Percentiles rank a stretch among this genome's conserved stretches.
These are phyloP conservation scores for Podospora comata DNA, from an alignment of 495 filamentous ascomycete genomes.

Conservation along the genomic window DNA sequence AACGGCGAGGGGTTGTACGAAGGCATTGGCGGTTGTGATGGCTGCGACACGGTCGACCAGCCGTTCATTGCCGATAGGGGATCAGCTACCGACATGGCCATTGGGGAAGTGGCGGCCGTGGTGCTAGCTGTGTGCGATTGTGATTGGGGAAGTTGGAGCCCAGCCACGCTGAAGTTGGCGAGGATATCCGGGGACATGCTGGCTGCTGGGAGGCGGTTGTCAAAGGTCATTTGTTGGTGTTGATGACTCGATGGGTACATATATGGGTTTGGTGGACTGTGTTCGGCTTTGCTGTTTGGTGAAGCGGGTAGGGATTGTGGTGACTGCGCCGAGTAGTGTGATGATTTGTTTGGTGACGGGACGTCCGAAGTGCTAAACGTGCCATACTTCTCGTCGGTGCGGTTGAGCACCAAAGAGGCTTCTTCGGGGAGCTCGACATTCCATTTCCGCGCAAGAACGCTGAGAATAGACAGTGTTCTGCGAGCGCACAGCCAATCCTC, in stretches of 20 bases:
- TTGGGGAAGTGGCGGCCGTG: conserved; percentile 19
- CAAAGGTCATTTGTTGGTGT: conserved; percentile 27
- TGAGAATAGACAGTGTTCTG: conserved; percentile 79
- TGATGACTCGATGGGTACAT: conserved; percentile 18
- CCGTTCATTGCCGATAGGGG: conserved; percentile 21
- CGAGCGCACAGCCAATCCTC: conserved; percentile 91
- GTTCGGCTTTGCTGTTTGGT: conserved; percentile 16
- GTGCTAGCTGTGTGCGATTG: conserved; percentile 19
- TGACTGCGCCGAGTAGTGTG: conserved; percentile 23
- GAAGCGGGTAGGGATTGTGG: conserved; percentile 29
- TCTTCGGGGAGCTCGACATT: conserved; percentile 82
- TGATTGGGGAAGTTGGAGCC: conserved; percentile 11
- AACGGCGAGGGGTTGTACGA: conserved; percentile 18
- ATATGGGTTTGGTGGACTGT: conserved; percentile 29
- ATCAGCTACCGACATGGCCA: conserved; percentile 27
- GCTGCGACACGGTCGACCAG: conserved; percentile 20
- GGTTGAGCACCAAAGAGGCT: conserved; percentile 66
- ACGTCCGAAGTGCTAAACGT: conserved; percentile 54
- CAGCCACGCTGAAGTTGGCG: conserved; percentile 16
- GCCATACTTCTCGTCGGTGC: conserved; percentile 56
- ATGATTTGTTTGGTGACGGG: conserved; percentile 45
- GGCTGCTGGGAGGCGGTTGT: conserved; percentile 11
- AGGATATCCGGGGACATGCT: conserved; percentile 30
- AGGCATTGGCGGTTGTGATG: conserved; percentile 21
- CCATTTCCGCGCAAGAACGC: conserved; percentile 84